Evolutionary conservation across 164 flowering plant genomes (phyloP), one percentile per base, ranked within the genome.

Genomic region (Dillenia turbinata): DNA sequence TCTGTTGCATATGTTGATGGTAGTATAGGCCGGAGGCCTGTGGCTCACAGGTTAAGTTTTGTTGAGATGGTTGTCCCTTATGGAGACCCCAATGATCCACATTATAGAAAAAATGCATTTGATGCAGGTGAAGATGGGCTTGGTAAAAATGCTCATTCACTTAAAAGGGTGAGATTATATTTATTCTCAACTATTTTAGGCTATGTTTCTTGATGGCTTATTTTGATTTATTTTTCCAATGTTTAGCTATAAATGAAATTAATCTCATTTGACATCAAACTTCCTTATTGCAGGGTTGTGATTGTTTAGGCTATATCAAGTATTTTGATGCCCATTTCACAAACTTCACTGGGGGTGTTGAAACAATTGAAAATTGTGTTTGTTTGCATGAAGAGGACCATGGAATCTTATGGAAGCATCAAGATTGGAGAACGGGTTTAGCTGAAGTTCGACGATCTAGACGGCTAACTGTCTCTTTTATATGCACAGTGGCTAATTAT

Each of bases 101-200:
- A 91, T 71, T 91, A 91, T 68, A 73, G 97, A 61, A 91, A 91
- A 61, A 91, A 91, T 84, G 97, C 97, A 54, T 91, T 91, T 77
- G 97, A 91, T 83, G 96, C 97, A 2, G 97, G 97, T 46, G 96
- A 91, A 75, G 97, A 91, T 72, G 97, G 97, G 65, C 83, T 91
- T 44, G 97, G 97, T 24, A 89, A 87, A 83, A 91, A 91, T 82
- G 92, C 97, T 19, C 91, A 89, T 73, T 89, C 97, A 61, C 88
- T 89, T 12, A 91, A 89, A 73, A 89, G 76, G 92, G 97, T 89
- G n/a, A 22, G 26, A 7, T 33, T 33, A 33, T 9, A 13, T 57
- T 43, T 16, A 44, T 40, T 43, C 45, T 44, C 51, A 1, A 24
- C 22, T 10, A 26, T 7, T 61, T 33, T 33, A 33, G 40, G 14